Conservation (phyloP, 768 basidiomycete genomes). For the Pisolithus microcarpus region DNA sequence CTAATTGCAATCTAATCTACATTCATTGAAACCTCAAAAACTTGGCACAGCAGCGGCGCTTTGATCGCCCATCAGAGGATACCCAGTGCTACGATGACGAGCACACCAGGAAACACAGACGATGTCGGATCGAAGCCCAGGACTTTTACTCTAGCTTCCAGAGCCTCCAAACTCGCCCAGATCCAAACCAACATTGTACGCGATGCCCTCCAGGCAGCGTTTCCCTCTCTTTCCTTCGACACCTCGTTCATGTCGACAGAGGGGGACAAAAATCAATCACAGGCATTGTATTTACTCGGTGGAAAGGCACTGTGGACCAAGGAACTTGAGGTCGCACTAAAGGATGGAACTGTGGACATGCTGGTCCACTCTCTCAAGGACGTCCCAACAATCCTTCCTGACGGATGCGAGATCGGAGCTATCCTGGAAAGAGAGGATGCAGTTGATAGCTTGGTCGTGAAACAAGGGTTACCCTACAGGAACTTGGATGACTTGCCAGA, state of each 20-base stretch:
- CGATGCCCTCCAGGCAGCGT: conserved; percentile 49
- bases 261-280: conserved; percentile 86
- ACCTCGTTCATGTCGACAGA: conserved; percentile 62
- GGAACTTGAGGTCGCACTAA: conserved; percentile 84
- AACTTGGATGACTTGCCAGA: conserved; percentile 75
- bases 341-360: conserved; percentile 72
- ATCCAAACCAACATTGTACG: conserved; percentile 82
- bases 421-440: conserved; percentile 85
- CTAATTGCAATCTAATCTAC: too few relatives aligned
- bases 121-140: neutral
- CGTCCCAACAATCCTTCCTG: conserved; percentile 80
- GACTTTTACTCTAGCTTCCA: conserved; percentile 72
- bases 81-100: neutral
- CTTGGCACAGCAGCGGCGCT: too few relatives aligned
- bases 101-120: neutral
- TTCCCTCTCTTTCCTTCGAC: conserved; percentile 44
- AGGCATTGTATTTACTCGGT: conserved; percentile 81
- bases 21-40: too few relatives aligned
- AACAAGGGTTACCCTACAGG: conserved; percentile 62
- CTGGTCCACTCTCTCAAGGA: conserved; percentile 93
- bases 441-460: conserved; percentile 83
- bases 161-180: conserved; percentile 82
- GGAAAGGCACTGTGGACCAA: conserved; percentile 96
- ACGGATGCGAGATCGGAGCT: conserved; percentile 78
- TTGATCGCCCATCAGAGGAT: neutral